Base-by-base conservation (phyloP, 2,329 filamentous ascomycete genomes). In the Phoma sp. region DNA sequence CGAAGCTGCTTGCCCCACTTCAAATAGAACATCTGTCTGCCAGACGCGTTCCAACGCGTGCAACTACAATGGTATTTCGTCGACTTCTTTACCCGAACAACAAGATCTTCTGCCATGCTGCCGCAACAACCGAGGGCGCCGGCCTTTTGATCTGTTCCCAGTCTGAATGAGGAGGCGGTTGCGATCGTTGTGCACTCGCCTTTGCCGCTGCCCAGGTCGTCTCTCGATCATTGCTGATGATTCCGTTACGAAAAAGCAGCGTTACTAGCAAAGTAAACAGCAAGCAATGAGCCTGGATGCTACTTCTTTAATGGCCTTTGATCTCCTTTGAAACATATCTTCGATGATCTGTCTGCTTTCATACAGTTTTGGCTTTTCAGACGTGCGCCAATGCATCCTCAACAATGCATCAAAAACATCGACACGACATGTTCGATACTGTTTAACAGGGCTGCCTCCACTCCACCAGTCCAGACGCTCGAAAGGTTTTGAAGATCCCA, bases 401-500 rank as follows among this genome's bases (percentile, higher is more conserved):
- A 48, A 32, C 39, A 57, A 49, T 49, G 49, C 48, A 45, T 25
- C 12, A 17, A 36, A 36, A 51, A 52, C 48, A 44, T 37, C 29
- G 27, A 37, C 29, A 41, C 49, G 36, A 44, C 29, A 36, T 2
- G 7, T 13, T 24, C 25, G 7, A 19, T 15, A 4, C 27, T 19
- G 32, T 13, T 19, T 25, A 13, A 7, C 36, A 47, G 46, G 41
- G 41, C 46, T 55, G 37, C 15, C 36, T 41, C 41, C 41, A 43
- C 52, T 13, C 22, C 27, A n/a, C 24, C 32, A 43, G 40, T 17
- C 50, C 45, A 47, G 55, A 62, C 39, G 55, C 61, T 55, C 58
- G 51, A 60, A 62, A 58, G 62, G 64, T 61, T 64, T 63, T 57
- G 49, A 22, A 55, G 47, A 51, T 51, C 31, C 33, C 38, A 38